These are phyloP conservation scores for Candida arabinofermentans DNA, from an alignment of 805 yeast species.

Conservation along the genomic window DNA sequence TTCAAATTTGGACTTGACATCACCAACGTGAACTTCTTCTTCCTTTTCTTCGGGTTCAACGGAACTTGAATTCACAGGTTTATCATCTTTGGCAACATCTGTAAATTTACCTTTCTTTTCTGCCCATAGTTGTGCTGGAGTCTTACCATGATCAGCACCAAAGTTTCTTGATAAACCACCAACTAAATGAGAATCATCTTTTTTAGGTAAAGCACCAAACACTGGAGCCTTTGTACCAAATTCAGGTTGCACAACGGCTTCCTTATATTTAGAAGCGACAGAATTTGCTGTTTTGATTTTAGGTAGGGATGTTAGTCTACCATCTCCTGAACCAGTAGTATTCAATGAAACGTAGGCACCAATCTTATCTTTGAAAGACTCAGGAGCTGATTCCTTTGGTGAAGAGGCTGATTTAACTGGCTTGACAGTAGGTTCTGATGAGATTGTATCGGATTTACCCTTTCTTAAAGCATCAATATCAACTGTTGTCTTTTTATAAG, in stretches of 20 bases:
- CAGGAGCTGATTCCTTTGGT: slow-evolving; percentile 38
- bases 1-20: slow-evolving; percentile 31
- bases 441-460: slow-evolving; percentile 42
- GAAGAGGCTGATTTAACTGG: slow-evolving; percentile 3
- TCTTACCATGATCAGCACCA: slow-evolving; percentile 71
- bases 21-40: slow-evolving; percentile 30
- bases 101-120: slow-evolving; percentile 73
- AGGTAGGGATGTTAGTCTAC: slow-evolving; percentile 57
- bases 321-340: slow-evolving; percentile 26
- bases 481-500: slow-evolving; percentile 66
- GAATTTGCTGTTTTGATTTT: slow-evolving; percentile 52
- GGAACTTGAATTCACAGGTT: slow-evolving; percentile 27
- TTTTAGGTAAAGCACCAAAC: slow-evolving; percentile 27
- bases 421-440: slow-evolving; percentile 26
- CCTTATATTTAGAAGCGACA: slow-evolving; percentile 46
- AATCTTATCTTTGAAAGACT: slow-evolving; percentile 43
- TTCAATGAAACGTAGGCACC: slow-evolving; percentile 27
- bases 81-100: slow-evolving; percentile 32
- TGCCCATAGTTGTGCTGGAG: slow-evolving; percentile 96
- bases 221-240: slow-evolving; percentile 34
- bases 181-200: slow-evolving; percentile 41
- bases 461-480: slow-evolving; percentile 52
- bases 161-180: slow-evolving; percentile 61
- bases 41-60: slow-evolving; percentile 13
- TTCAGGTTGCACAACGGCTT: slow-evolving; percentile 30